phyloP scores from a whole-genome alignment of 2,329 filamentous ascomycete species.

The Juglanconis sp. region DNA sequence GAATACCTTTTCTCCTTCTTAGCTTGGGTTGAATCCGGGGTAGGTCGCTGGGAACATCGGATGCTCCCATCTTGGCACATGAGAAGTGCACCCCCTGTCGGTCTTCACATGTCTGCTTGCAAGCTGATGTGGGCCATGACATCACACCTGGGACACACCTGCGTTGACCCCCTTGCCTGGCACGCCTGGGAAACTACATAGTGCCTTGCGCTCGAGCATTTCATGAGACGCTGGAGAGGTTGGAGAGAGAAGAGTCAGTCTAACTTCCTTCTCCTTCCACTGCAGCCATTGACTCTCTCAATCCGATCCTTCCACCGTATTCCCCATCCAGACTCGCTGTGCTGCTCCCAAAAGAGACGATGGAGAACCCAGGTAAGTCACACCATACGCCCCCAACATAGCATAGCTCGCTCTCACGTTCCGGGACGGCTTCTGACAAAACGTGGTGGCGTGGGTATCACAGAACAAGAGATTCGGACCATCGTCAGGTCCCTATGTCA shows the following conservation, averaged over 20 bases:
- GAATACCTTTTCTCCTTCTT: no score
- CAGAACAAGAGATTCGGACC: constrained; percentile 56
- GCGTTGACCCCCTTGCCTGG: no score
- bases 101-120: neutral
- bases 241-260: no score
- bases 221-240: no score
- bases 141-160: neutral
- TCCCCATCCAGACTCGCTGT: neutral
- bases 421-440: constrained; percentile 8
- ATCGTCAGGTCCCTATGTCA: constrained; percentile 69
- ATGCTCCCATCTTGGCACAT: no score
- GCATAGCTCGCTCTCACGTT: neutral
- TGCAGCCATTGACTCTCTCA: neutral
- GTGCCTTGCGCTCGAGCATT: neutral
- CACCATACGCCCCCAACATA: neutral
- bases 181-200: neutral
- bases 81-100: neutral
- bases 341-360: constrained; percentile 17
- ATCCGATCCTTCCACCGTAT: neutral
- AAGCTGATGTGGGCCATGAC: neutral
- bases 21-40: no score
- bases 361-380: constrained; percentile 42
- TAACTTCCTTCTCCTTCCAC: neutral
- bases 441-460: neutral
- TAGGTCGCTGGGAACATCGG: neutral